These are phyloP conservation scores for Pythium inflatum DNA, from an alignment of 352 stramenopile species.

Conservation along the genomic window DNA sequence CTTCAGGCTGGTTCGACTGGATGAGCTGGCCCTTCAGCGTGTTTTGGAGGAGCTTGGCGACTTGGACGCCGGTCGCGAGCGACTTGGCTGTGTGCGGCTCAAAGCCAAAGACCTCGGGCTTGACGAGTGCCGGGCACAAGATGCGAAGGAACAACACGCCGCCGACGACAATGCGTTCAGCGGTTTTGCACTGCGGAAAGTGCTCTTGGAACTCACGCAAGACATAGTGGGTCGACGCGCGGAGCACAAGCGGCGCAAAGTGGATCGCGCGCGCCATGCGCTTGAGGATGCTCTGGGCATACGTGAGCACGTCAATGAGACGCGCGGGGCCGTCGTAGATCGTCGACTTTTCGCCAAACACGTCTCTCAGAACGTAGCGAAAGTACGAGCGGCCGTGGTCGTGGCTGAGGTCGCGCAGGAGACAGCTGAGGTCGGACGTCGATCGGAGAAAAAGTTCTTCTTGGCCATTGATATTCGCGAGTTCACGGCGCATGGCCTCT, in stretches of 20 bases:
- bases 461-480: conserved; percentile 55
- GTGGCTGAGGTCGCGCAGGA: conserved; percentile 75
- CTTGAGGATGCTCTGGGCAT: conserved; percentile 67
- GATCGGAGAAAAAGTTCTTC: conserved; percentile 84
- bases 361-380: conserved; percentile 74
- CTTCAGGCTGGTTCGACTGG: conserved; percentile 49
- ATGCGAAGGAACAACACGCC: conserved; percentile 78
- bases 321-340: conserved; percentile 48
- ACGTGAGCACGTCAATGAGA: conserved; percentile 50
- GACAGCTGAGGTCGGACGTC: conserved; percentile 66
- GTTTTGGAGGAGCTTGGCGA: conserved; percentile 83
- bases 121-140: conserved; percentile 77
- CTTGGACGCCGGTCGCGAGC: conserved; percentile 61
- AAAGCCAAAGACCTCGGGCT: conserved; percentile 83
- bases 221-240: conserved; percentile 72
- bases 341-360: conserved; percentile 68
- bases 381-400: conserved; percentile 79
- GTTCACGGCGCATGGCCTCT: conserved; percentile 67
- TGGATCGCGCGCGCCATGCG: conserved; percentile 73
- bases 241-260: conserved; percentile 73
- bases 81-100: conserved; percentile 54
- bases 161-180: conserved; percentile 74
- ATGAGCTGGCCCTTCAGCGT: conserved; percentile 67
- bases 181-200: conserved; percentile 66
- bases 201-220: conserved; percentile 69